Conservation (phyloP, 371 early-diverging fungal genomes). For the Caulochytrium protostelioides region DNA sequence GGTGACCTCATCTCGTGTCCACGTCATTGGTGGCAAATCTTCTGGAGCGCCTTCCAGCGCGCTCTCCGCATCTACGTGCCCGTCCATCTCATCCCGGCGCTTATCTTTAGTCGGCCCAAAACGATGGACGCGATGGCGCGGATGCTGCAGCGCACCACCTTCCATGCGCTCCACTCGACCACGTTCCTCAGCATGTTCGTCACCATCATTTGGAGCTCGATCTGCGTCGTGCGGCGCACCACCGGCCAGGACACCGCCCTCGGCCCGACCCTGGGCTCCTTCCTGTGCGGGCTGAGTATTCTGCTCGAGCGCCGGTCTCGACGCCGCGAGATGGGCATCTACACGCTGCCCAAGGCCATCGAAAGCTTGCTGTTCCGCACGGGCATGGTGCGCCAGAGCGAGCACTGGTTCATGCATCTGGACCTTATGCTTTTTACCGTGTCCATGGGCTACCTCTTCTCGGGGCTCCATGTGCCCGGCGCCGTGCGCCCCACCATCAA, state of each 20-base stretch:
- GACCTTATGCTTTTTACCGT: too few relatives aligned
- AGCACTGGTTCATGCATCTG: too few relatives aligned
- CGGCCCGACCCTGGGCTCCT: conserved; percentile 30
- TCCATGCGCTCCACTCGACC: conserved; percentile 29
- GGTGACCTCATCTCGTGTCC: conserved; percentile 22
- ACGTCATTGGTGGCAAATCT: conserved; percentile 16
- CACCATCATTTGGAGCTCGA: conserved; percentile 32
- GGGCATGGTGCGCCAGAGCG: too few relatives aligned
- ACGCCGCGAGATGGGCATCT: conserved; percentile 40
- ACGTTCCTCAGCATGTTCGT: conserved; percentile 38
- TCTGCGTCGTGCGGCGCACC: conserved; percentile 31
- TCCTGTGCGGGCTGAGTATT: conserved; percentile 34
- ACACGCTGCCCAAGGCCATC: conserved; percentile 10
- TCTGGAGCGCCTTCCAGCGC: conserved; percentile 20
- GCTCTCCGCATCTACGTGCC: conserved; percentile 34
- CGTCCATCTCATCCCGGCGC: conserved; percentile 32
- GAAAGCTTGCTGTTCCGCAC: conserved; percentile 1
- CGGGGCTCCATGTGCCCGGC: too few relatives aligned
- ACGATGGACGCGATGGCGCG: too few relatives aligned
- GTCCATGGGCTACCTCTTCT: too few relatives aligned
- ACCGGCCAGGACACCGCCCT: conserved; percentile 20
- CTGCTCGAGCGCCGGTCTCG: conserved; percentile 34
- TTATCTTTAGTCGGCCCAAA: conserved; percentile 22
- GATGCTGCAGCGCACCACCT: conserved; percentile 14
- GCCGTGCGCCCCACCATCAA: too few relatives aligned